Evolutionary conservation across 2,329 filamentous ascomycete genomes (phyloP), one percentile per base, ranked within the genome.

Genomic region (Aspergillus melleus): DNA sequence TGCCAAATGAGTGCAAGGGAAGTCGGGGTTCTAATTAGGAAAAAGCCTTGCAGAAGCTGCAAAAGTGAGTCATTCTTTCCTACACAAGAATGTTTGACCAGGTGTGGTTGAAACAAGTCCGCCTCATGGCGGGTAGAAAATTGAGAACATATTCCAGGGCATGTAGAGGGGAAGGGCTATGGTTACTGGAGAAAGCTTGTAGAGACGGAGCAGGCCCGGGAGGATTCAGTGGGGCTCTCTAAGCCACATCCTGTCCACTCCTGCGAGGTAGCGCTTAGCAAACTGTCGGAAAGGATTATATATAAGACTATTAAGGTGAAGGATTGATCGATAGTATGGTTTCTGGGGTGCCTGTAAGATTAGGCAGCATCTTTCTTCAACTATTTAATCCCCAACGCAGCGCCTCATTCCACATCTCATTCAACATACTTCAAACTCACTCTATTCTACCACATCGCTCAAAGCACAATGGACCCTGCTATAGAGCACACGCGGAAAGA

Each of bases 401-500:
- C 16, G 2, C 36, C 4, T 11, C 14, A 16, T 42, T n/a, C 16
- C 36, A 42, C 5, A 14, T 39, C 36, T 16, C 14, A 6, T 6
- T 39, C 14, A 42, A 42, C 36, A 16, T 5, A 14, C 16, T 8
- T 14, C 14, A 11, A 39, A 39, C 14, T 22, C 36, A n/a, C 4
- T 39, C 10, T 16, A 4, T 42, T n/a, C 2, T n/a, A 16, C 14
- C 14, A 39, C 12, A 39, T 39, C 12, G 3, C 12, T 36, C 36
- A n/a, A 42, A 16, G 6, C 36, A 42, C 3, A 42, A 42, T 42
- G 36, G 36, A 42, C 16, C 36, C 36, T 42, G 36, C 36, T 6
- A n/a, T 42, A 42, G 16, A 16, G 36, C 16, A 16, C 5, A 12
- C 16, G 16, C 36, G 36, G 1, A 64, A 55, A 19, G 64, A 68